Percentiles rank a stretch among this genome's conserved stretches.
These are phyloP conservation scores for Termitomyces heimii DNA, from an alignment of 768 basidiomycete species.

Conservation along the genomic window DNA sequence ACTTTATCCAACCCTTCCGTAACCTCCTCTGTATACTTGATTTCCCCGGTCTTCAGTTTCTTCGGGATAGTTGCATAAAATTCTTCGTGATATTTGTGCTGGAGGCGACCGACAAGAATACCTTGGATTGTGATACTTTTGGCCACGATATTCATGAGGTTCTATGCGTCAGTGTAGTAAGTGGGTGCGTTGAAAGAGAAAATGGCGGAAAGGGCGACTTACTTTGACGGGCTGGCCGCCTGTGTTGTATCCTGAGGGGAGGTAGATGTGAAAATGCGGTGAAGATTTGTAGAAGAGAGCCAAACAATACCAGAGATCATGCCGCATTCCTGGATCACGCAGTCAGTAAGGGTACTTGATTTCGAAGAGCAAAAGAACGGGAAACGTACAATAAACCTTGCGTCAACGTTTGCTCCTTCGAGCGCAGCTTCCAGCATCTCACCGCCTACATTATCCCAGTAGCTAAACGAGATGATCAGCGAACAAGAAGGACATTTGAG, in stretches of 20 bases:
- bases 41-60: constrained; percentile 36
- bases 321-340: constrained; percentile 29
- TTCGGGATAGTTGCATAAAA: constrained; percentile 38
- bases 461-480: constrained; percentile 20
- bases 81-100: constrained; percentile 28
- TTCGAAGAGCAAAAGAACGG: background rate
- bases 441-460: constrained; percentile 59
- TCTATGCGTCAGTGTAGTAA: constrained; percentile 17
- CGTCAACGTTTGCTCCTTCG: constrained; percentile 32
- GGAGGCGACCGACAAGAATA: constrained; percentile 30
- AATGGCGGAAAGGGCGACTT: background rate
- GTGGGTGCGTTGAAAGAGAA: no score
- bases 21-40: constrained; percentile 43
- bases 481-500: background rate
- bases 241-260: constrained; percentile 25
- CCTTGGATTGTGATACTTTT: constrained; percentile 34
- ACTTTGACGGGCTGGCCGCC: constrained; percentile 18
- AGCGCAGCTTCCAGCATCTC: constrained; percentile 53
- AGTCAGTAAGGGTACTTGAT: background rate
- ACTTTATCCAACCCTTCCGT: constrained; percentile 35
- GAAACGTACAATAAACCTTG: constrained; percentile 41
- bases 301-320: constrained; percentile 25
- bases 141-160: constrained; percentile 29
- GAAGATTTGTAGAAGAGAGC: background rate
- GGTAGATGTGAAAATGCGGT: background rate